Evolutionary conservation across 352 stramenopile species (phyloP).

Genomic region (Phytophthora colocasiae): DNA sequence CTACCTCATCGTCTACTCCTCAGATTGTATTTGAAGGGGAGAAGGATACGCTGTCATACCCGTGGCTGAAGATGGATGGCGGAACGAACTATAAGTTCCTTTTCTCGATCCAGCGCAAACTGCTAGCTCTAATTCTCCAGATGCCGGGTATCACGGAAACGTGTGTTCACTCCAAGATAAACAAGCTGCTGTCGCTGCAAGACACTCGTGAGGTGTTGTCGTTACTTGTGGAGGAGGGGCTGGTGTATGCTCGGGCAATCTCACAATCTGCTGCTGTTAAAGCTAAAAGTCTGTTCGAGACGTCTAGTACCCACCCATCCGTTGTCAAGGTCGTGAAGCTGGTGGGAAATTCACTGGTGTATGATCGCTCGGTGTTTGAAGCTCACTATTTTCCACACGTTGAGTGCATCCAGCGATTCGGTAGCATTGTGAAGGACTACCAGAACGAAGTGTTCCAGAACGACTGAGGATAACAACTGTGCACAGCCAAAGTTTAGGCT

Average conservation of each 20-base stretch:
- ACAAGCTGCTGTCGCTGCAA: constrained; percentile 70
- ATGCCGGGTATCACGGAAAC: constrained; percentile 69
- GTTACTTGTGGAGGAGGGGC: constrained; percentile 72
- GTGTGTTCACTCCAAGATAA: constrained; percentile 59
- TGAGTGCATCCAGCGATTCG: constrained; percentile 84
- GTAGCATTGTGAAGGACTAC: constrained; percentile 77
- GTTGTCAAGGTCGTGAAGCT: constrained; percentile 48
- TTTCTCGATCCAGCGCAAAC: constrained; percentile 79
- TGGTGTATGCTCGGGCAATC: constrained; percentile 68
- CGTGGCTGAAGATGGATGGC: constrained; percentile 87
- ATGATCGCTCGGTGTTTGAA: constrained; percentile 55
- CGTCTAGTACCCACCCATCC: constrained; percentile 16
- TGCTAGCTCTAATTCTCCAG: constrained; percentile 64
- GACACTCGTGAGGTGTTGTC: constrained; percentile 76
- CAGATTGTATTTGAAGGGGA: constrained; percentile 76
- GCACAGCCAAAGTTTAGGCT: constrained; percentile 9
- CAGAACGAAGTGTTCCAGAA: constrained; percentile 56
- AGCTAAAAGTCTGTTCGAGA: constrained; percentile 41
- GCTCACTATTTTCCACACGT: constrained; percentile 83
- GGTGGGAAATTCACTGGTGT: constrained; percentile 48
- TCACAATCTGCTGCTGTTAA: constrained; percentile 2
- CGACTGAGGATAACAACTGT: constrained; percentile 15
- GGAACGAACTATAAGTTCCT: constrained; percentile 78
- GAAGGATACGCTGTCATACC: constrained; percentile 79
- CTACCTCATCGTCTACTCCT: constrained; percentile 25